Conservation (phyloP, 2,329 filamentous ascomycete genomes). For the Sporothrix variecibatus region DNA sequence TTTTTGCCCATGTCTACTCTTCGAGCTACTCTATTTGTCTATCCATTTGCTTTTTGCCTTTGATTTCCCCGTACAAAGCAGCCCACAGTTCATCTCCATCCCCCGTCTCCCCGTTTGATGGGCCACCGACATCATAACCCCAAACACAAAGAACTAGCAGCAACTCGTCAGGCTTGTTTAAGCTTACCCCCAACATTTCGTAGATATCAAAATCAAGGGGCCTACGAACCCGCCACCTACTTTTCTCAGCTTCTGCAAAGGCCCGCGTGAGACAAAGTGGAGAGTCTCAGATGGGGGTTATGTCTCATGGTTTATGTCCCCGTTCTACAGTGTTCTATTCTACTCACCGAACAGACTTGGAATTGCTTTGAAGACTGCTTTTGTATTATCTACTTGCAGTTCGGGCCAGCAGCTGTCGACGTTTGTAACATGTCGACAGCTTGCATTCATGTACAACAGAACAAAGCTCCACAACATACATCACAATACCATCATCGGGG, state of each 20-base stretch:
- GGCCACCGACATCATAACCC: neutral
- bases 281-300: neutral
- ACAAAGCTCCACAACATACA: neutral
- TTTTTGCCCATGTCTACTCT: neutral
- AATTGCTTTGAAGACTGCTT: neutral
- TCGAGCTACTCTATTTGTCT: neutral
- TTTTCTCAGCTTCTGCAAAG: neutral
- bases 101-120: slow-evolving; percentile 1
- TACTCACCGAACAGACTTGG: neutral
- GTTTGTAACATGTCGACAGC: neutral
- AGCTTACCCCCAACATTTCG: neutral
- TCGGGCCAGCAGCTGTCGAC: neutral
- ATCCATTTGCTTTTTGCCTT: neutral
- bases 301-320: neutral
- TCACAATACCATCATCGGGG: slow-evolving; percentile 5
- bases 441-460: neutral
- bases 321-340: neutral
- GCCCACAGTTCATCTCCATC: neutral
- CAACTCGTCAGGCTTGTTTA: neutral
- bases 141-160: neutral
- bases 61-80: neutral
- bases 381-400: neutral
- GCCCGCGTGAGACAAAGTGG: neutral
- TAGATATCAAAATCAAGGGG: neutral
- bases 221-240: neutral